Conservation (phyloP, 768 basidiomycete species). For the Suillus lakei region DNA sequence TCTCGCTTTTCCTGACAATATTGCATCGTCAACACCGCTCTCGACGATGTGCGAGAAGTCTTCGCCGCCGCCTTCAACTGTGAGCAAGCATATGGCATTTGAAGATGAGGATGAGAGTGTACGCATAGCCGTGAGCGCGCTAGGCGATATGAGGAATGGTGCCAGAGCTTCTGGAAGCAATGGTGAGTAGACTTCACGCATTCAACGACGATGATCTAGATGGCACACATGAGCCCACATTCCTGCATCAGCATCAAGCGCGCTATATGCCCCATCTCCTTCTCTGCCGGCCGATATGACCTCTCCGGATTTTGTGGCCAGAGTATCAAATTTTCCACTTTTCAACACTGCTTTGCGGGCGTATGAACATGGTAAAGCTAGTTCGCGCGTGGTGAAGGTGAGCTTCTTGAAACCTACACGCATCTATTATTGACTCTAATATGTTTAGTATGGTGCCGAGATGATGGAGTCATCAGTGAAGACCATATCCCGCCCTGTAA, state of each 20-base stretch:
- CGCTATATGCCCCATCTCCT: constrained; percentile 19
- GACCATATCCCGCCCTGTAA: constrained; percentile 80
- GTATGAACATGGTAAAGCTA: constrained; percentile 85
- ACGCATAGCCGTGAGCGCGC: constrained; percentile 75
- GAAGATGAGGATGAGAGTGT: constrained; percentile 76
- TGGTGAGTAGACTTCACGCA: constrained; percentile 17
- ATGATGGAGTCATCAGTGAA: constrained; percentile 87
- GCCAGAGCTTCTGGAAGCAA: constrained; percentile 17
- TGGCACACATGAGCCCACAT: constrained; percentile 4
- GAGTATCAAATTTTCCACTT: constrained; percentile 73
- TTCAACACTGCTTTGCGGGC: constrained; percentile 73
- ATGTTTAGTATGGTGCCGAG: constrained; percentile 76
- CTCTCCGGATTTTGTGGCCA: constrained; percentile 45
- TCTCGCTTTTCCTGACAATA: constrained; percentile 7
- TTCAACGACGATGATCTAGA: background rate
- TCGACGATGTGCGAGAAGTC: constrained; percentile 21
- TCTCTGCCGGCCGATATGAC: constrained; percentile 18
- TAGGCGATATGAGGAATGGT: constrained; percentile 77
- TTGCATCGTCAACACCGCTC: constrained; percentile 2
- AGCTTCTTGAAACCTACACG: constrained; percentile 20
- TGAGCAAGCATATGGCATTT: constrained; percentile 27
- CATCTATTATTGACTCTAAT: constrained; percentile 16
- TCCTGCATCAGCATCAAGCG: constrained; percentile 13
- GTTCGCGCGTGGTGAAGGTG: constrained; percentile 86
- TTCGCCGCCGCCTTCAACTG: constrained; percentile 17